phyloP scores from a whole-genome alignment of 345 rosid genomes.

The Draba incana region DNA sequence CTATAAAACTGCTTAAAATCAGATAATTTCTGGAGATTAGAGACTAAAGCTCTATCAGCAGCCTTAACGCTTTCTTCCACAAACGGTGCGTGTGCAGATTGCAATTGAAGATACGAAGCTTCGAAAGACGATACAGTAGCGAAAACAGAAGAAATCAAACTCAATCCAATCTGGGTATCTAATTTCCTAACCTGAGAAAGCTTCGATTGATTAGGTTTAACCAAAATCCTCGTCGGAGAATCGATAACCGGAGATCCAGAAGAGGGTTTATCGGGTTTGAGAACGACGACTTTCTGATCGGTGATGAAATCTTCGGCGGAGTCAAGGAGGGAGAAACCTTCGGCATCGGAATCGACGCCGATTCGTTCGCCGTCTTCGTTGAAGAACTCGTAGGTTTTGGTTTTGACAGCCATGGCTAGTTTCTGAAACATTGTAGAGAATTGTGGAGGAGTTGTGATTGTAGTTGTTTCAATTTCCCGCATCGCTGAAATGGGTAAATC shows the following conservation, averaged over 20 bases:
- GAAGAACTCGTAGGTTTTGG: slow-evolving; percentile 91
- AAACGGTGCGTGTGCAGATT: slow-evolving; percentile 82
- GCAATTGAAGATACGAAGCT: slow-evolving; percentile 88
- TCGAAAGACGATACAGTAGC: slow-evolving; percentile 76
- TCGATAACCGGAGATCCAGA: slow-evolving; percentile 28
- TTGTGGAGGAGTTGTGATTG: slow-evolving; percentile 57
- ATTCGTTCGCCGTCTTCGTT: slow-evolving; percentile 57
- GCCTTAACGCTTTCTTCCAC: slow-evolving; percentile 56
- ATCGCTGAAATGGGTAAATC: slow-evolving; percentile 30
- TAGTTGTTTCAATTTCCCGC: slow-evolving; percentile 51
- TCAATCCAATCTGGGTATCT: slow-evolving; percentile 49
- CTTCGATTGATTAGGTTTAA: slow-evolving; percentile 31
- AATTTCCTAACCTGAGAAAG: slow-evolving; percentile 44
- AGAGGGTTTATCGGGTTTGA: slow-evolving; percentile 71
- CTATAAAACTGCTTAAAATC: slow-evolving; percentile 65
- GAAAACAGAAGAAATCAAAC: slow-evolving; percentile 74
- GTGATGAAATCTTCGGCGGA: slow-evolving; percentile 89
- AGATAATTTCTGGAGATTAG: slow-evolving; percentile 66
- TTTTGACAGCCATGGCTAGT: slow-evolving; percentile 87
- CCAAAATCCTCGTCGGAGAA: slow-evolving; percentile 24
- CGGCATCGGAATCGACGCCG: slow-evolving; percentile 38
- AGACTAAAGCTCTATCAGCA: slow-evolving; percentile 83
- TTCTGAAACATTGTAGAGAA: slow-evolving; percentile 92
- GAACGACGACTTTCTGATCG: slow-evolving; percentile 90
- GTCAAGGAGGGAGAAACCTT: slow-evolving; percentile 70